Conservation (phyloP, 148 eudicot genomes). For the Camellia japonica region DNA sequence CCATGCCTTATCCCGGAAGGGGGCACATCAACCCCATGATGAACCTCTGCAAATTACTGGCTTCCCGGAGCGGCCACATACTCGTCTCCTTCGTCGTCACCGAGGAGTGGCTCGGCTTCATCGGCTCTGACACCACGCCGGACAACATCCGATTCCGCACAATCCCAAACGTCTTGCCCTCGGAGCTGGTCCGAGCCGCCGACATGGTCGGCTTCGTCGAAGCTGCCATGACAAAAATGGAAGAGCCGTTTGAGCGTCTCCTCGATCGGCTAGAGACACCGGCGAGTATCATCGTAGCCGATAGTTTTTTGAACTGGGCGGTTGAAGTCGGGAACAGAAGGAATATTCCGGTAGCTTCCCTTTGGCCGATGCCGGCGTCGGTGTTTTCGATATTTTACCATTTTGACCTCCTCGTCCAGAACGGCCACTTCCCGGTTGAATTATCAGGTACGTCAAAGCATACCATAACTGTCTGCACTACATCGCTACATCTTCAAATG, state of each 20-base stretch:
- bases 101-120: slow-evolving; percentile 20
- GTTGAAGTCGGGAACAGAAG: slow-evolving; percentile 26
- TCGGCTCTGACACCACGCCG: slow-evolving; percentile 10
- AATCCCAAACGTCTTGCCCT: slow-evolving; percentile 32
- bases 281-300: slow-evolving; percentile 27
- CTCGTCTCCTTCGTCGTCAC: slow-evolving; percentile 19
- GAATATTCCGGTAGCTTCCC: slow-evolving; percentile 29
- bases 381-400: slow-evolving; percentile 26
- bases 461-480: neutral
- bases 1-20: slow-evolving; percentile 24
- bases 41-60: slow-evolving; percentile 17
- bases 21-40: slow-evolving; percentile 34
- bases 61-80: neutral
- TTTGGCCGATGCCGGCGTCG: slow-evolving; percentile 29
- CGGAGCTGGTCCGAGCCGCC: slow-evolving; percentile 12
- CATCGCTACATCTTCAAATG: too few species aligned
- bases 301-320: slow-evolving; percentile 28
- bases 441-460: neutral
- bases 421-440: slow-evolving; percentile 27
- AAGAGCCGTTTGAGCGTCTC: slow-evolving; percentile 28
- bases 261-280: slow-evolving; percentile 20
- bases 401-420: slow-evolving; percentile 15
- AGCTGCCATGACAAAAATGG: slow-evolving; percentile 23
- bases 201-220: slow-evolving; percentile 21
- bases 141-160: slow-evolving; percentile 17